Base-by-base conservation (phyloP, 1,139 yeast genomes). In the Suhomyces coccinellae region DNA sequence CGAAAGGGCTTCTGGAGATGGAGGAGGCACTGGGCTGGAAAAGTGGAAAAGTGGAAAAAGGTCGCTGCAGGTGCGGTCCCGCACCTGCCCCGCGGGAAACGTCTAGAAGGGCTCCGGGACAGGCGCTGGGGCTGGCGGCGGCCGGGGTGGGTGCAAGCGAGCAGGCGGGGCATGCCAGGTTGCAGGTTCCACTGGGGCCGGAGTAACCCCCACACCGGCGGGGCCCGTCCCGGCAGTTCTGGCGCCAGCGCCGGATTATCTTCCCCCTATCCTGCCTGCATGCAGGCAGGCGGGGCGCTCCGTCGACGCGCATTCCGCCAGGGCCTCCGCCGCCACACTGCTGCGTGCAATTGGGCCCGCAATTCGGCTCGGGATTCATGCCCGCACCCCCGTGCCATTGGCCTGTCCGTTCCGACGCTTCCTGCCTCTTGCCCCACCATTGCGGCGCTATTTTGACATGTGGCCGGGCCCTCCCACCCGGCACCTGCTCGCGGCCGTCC, bases 61-160 rank as follows among this genome's bases (percentile, higher is more conserved):
- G 22, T 7, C 34, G 9, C 12, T 24, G 36, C 36, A 34, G 14
- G 29, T 27, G 14, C 1, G 22, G 36, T 34, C 36, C 36, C 36
- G 36, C 36, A 24, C 9, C 11, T 34, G 36, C 36, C 36, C 36
- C 36, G 13, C 36, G 28, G 24, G 36, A 24, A 34, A 34, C 36
- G 29, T 22, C 29, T 26, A 26, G 29, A 26, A 26, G 29, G n/a
- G 4, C 6, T 5, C 3, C 29, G 6, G 4, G 29, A 10, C n/a
- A 26, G 29, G 6, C 29, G 9, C 3, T 4, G 12, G 29, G 6
- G 29, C 29, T 4, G n/a, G 11, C n/a, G 29, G 9, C n/a, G 12
- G 12, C 29, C n/a, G n/a, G 29, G 29, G 29, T 26, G 12, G 29
- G 29, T 10, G 29, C n/a, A 26, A 12, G n/a, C 29, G n/a, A 26